A percentile compares a stretch with the other conserved stretches of the same genome.
Conservation (phyloP, 176 grass and related monocot genomes). For the Tillandsia fasciculata region DNA sequence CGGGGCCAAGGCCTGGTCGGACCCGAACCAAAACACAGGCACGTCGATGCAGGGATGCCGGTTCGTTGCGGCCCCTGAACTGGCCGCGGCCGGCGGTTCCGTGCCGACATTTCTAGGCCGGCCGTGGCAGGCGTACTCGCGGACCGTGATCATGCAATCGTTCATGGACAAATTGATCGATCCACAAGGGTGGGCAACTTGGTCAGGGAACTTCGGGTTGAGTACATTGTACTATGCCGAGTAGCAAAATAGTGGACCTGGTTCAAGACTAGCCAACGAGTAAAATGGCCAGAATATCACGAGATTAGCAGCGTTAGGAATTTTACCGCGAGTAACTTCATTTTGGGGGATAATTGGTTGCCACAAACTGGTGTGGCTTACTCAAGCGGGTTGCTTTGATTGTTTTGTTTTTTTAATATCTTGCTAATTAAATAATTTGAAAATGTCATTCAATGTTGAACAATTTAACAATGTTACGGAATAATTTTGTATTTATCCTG, state of each 20-base stretch:
- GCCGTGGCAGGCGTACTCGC: slow-evolving; percentile 29
- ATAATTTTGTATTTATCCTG: too few species aligned
- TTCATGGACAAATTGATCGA: slow-evolving; percentile 25
- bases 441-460: too few species aligned
- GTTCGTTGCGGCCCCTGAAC: slow-evolving; percentile 8
- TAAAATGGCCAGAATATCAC: slow-evolving; percentile 27
- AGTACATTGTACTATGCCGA: slow-evolving; percentile 36
- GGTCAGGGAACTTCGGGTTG: neutral
- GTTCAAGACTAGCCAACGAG: slow-evolving; percentile 2
- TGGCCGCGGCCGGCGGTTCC: neutral
- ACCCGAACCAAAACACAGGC: slow-evolving; percentile 34
- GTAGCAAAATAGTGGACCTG: slow-evolving; percentile 25
- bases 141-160: slow-evolving; percentile 28
- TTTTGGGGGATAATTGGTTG: slow-evolving; percentile 27
- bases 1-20: slow-evolving; percentile 16
- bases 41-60: slow-evolving; percentile 24
- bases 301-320: slow-evolving; percentile 13
- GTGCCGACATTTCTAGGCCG: slow-evolving; percentile 11
- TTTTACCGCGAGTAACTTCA: slow-evolving; percentile 26
- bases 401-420: neutral
- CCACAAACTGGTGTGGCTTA: slow-evolving; percentile 23
- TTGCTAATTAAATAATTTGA: too few species aligned
- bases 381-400: slow-evolving; percentile 21
- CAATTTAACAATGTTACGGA: too few species aligned
- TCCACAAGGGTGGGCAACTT: slow-evolving; percentile 19